Evolutionary conservation across 2,329 filamentous ascomycete species (phyloP), one percentile per base, ranked within the genome.

Genomic region (Fusarium aywerte): DNA sequence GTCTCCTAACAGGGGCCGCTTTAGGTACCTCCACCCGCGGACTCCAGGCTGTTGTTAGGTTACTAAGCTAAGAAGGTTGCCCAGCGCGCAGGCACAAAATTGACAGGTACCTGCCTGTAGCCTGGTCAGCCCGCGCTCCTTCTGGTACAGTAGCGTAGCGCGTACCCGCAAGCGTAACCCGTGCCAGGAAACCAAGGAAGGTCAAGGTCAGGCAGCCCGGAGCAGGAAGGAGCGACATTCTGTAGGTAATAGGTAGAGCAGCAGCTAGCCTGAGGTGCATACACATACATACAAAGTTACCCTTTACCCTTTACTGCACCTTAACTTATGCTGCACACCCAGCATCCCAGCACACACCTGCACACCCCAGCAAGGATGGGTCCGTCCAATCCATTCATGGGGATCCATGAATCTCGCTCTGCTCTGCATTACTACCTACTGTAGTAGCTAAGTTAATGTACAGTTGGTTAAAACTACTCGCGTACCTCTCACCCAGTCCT

Each of bases 401-500:
- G 33, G 45, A 49, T 49, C 43, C 48, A 62, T 62, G 60, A 60
- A 63, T 53, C 44, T 67, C 55, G 49, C 49, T 58, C 65, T 42
- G 40, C 27, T 39, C 48, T 47, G 55, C 54, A 67, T 65, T 67
- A 33, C 45, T 12, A n/a, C n/a, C n/a, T n/a, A n/a, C n/a, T n/a
- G n/a, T n/a, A n/a, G n/a, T 39, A 39, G 29, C 23, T 25, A 36
- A 49, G 16, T 49, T 49, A 27, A 49, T 49, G 45, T 38, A 49
- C 60, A 65, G 56, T 58, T 71, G 60, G 69, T 78, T 77, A 77
- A 79, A 78, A 77, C 76, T 76, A 76, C 72, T 73, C 65, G 61
- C 60, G 64, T 58, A 72, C 74, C 73, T 84, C 80, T 83, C 80
- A 81, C 81, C 83, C 83, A 83, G 81, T 85, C 84, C 83, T 82